These are phyloP conservation scores for Syzygium syzygioides DNA, from an alignment of 441 rosid genomes.

Conservation along the genomic window DNA sequence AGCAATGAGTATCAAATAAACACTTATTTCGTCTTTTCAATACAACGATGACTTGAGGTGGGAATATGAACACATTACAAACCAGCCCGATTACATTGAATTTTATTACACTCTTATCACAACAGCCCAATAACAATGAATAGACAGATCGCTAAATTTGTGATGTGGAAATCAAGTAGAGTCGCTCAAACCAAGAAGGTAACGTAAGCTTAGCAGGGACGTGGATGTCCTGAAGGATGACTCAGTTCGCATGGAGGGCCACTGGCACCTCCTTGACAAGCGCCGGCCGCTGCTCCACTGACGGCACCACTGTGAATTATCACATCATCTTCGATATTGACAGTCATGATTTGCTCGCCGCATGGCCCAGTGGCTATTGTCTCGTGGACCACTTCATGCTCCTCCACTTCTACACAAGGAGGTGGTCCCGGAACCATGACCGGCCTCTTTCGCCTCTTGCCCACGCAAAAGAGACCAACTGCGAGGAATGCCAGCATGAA, in stretches of 20 bases:
- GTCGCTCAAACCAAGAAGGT: not conserved
- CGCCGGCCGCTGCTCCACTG: not conserved
- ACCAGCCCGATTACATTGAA: not conserved
- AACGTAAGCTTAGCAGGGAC: not conserved
- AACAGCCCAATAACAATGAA: not conserved
- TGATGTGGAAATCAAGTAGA: not conserved
- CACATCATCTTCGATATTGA: not conserved
- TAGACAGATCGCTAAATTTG: not conserved
- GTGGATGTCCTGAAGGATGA: not conserved
- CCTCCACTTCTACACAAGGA: not conserved
- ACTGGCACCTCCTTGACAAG: not conserved
- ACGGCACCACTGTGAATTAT: not conserved
- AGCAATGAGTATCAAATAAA: not conserved
- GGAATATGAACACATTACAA: not conserved
- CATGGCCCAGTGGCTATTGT: not conserved
- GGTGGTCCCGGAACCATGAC: not conserved
- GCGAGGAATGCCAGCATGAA: constrained; percentile 8
- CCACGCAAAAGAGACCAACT: constrained; percentile 8
- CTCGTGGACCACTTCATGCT: not conserved
- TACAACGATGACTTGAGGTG: not conserved
- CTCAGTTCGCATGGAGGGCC: not conserved
- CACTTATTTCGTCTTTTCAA: not conserved
- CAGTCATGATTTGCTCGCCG: not conserved
- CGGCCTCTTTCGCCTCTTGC: constrained; percentile 8
- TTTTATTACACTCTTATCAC: not conserved